These are phyloP conservation scores for Chalciporus piperatus DNA, from an alignment of 768 basidiomycete species.

Conservation along the genomic window DNA sequence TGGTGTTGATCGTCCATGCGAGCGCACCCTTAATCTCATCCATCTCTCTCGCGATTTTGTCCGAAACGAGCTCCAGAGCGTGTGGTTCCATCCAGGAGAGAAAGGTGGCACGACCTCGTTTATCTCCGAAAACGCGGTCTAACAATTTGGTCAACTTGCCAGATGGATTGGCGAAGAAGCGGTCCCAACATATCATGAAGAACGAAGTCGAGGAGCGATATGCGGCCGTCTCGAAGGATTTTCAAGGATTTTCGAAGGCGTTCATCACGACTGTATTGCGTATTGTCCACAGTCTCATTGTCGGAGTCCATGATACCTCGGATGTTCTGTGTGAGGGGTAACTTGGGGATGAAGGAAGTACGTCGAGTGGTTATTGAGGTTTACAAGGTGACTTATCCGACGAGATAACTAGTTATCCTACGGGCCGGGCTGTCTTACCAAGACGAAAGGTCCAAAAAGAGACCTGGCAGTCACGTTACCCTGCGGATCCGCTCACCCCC, in stretches of 20 bases:
- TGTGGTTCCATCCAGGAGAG: background rate
- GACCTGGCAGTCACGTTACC: background rate
- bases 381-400: background rate
- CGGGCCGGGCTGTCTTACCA: background rate
- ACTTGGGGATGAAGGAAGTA: background rate
- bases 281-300: background rate
- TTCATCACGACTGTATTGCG: background rate
- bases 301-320: background rate
- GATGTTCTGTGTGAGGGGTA: background rate
- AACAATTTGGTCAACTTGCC: background rate
- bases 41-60: background rate
- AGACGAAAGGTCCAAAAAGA: background rate
- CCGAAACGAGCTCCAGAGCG: background rate
- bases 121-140: background rate
- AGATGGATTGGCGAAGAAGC: background rate
- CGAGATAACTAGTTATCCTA: background rate
- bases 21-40: background rate
- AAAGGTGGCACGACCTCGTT: background rate
- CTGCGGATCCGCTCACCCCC: background rate
- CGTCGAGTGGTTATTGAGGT: background rate
- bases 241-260: background rate
- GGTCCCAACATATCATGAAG: background rate
- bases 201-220: slow-evolving; percentile 1
- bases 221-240: background rate
- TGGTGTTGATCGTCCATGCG: background rate